These are phyloP conservation scores for Kwoniella sp. DNA, from an alignment of 768 basidiomycete species.

Conservation along the genomic window DNA sequence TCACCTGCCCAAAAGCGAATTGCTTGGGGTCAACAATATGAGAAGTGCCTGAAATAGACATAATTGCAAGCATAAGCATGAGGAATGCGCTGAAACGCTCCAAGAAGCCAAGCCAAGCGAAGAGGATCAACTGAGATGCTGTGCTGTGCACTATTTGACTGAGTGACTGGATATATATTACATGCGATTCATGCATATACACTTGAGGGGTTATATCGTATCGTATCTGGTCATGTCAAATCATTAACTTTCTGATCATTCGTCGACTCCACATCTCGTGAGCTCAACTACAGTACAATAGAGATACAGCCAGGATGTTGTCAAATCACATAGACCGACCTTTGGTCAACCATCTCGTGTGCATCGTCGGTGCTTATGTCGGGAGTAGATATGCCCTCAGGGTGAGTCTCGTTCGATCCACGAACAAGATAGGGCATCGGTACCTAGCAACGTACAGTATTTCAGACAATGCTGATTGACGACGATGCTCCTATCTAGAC, in stretches of 20 bases:
- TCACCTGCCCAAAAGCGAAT: too few species aligned
- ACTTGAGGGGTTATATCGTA: too few species aligned
- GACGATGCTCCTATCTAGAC: background rate
- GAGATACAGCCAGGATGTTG: background rate
- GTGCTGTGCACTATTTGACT: background rate
- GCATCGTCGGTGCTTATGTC: background rate
- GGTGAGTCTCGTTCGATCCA: background rate
- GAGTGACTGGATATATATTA: too few species aligned
- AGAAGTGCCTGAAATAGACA: background rate
- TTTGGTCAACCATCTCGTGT: background rate
- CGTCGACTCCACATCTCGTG: too few species aligned
- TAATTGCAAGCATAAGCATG: background rate
- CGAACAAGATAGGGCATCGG: too few species aligned
- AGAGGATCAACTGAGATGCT: background rate
- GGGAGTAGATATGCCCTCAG: background rate
- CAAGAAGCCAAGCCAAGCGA: background rate
- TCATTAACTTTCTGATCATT: too few species aligned
- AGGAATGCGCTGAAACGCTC: background rate
- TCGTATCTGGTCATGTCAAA: too few species aligned
- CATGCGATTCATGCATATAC: too few species aligned
- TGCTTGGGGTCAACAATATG: too few species aligned
- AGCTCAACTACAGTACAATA: background rate
- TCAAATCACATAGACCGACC: background rate
- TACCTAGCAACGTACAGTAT: too few species aligned
- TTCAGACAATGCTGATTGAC: too few species aligned